These are phyloP conservation scores for Lophium mytilinum DNA, from an alignment of 495 filamentous ascomycete species.

Conservation along the genomic window DNA sequence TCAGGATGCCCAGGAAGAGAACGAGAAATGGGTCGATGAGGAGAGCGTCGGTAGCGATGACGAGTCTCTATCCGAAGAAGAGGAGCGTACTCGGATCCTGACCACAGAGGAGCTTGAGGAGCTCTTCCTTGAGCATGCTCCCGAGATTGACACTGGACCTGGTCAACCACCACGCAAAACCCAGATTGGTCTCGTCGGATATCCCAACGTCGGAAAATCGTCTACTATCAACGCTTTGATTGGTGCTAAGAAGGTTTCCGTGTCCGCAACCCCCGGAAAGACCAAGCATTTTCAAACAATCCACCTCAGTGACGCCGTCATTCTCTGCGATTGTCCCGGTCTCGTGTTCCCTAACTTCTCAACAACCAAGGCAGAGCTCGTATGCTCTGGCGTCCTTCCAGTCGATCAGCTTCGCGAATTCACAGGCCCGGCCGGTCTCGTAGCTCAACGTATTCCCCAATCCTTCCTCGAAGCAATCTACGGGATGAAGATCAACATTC, in stretches of 20 bases:
- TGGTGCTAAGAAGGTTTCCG: conserved; percentile 96
- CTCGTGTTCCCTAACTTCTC: conserved; percentile 98
- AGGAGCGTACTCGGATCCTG: conserved; percentile 65
- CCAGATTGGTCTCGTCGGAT: conserved; percentile 89
- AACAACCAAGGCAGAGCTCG: conserved; percentile 90
- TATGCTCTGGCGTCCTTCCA: conserved; percentile 89
- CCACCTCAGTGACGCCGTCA: conserved; percentile 77
- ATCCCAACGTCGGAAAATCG: conserved; percentile 98
- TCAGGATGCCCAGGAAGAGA: conserved; percentile 32
- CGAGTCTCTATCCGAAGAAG: conserved; percentile 23
- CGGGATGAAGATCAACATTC: conserved; percentile 75
- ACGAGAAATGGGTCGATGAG: conserved; percentile 32
- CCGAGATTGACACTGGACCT: conserved; percentile 31
- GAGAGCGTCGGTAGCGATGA: conserved; percentile 21
- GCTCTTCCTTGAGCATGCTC: conserved; percentile 59
- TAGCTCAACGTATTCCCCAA: conserved; percentile 88
- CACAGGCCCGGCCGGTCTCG: conserved; percentile 76
- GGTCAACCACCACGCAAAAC: conserved; percentile 51
- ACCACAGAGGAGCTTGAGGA: conserved; percentile 87
- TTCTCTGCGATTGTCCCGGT: conserved; percentile 97
- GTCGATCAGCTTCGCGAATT: conserved; percentile 96
- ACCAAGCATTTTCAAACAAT: conserved; percentile 99
- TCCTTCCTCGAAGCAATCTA: conserved; percentile 85
- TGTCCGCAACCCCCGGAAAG: conserved; percentile 94
- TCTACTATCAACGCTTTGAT: conserved; percentile 98